These are phyloP conservation scores for Cyclotella cryptica DNA, from an alignment of 108 stramenopile species.

Conservation along the genomic window DNA sequence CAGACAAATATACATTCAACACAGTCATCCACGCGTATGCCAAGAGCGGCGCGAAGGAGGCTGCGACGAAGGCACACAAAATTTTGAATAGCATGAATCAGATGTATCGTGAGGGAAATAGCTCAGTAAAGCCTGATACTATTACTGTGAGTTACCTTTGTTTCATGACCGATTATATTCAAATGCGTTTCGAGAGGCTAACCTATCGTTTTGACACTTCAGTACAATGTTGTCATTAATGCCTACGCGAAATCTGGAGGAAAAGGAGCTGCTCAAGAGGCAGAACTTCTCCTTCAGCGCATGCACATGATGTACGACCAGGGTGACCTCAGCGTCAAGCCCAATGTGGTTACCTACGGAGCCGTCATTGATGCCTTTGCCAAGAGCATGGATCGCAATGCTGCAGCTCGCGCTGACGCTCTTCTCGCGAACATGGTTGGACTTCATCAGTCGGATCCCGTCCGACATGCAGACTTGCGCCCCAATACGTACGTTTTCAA, in stretches of 20 bases:
- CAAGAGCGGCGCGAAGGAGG: constrained; percentile 67
- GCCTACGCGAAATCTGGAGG: constrained; percentile 71
- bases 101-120: constrained; percentile 65
- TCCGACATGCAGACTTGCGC: constrained; percentile 69
- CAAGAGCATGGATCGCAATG: constrained; percentile 77
- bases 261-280: constrained; percentile 64
- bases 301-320: constrained; percentile 69
- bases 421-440: constrained; percentile 81
- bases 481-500: constrained; percentile 88
- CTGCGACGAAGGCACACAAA: constrained; percentile 73
- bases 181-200: neutral
- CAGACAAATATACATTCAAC: constrained; percentile 87
- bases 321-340: constrained; percentile 68
- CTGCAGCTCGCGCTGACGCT: constrained; percentile 80
- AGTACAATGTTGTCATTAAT: constrained; percentile 70
- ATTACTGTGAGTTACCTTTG: constrained; percentile 35
- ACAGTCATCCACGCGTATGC: constrained; percentile 80
- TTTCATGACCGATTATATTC: neutral
- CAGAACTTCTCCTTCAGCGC: constrained; percentile 60
- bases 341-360: constrained; percentile 69
- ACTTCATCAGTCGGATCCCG: constrained; percentile 80
- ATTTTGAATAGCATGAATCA: constrained; percentile 76
- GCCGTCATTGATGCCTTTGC: constrained; percentile 89
- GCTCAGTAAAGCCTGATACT: constrained; percentile 53
- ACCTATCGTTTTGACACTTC: neutral